These are phyloP conservation scores for Hydrangea macrophylla DNA, from an alignment of 148 eudicot species.

Conservation along the genomic window DNA sequence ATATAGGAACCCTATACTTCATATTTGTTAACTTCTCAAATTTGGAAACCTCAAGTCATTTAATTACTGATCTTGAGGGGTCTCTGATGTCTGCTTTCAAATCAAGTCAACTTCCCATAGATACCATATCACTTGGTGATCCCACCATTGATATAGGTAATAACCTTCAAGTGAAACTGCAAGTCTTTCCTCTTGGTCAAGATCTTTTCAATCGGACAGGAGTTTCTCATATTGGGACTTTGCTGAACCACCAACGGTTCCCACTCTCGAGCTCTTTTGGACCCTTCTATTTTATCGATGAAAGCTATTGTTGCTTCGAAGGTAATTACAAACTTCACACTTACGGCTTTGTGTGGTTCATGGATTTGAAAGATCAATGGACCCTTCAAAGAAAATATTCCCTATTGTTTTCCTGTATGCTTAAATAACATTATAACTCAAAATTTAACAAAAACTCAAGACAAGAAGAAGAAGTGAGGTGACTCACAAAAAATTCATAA, in stretches of 20 bases:
- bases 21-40: constrained; percentile 56
- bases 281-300: constrained; percentile 51
- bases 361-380: too few relatives aligned
- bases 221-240: constrained; percentile 40
- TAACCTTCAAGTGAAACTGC: constrained; percentile 39
- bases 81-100: constrained; percentile 37
- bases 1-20: constrained; percentile 56
- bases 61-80: constrained; percentile 29
- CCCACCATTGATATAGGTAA: constrained; percentile 33
- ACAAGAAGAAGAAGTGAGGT: too few relatives aligned
- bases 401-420: too few relatives aligned
- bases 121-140: constrained; percentile 40
- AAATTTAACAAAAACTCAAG: too few relatives aligned
- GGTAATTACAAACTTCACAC: constrained; percentile 32
- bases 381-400: too few relatives aligned
- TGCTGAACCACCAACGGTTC: constrained; percentile 51
- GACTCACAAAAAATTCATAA: too few relatives aligned
- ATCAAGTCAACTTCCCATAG: constrained; percentile 39
- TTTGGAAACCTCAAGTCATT: constrained; percentile 38
- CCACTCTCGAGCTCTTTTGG: constrained; percentile 37
- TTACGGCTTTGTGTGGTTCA: too few relatives aligned
- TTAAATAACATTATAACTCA: too few relatives aligned
- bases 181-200: constrained; percentile 50
- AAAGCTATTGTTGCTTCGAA: constrained; percentile 44
- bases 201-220: constrained; percentile 53